Evolutionary conservation across 2,329 filamentous ascomycete species (phyloP), one percentile per base, ranked within the genome.

Genomic region (Sordariomycetes sp.): DNA sequence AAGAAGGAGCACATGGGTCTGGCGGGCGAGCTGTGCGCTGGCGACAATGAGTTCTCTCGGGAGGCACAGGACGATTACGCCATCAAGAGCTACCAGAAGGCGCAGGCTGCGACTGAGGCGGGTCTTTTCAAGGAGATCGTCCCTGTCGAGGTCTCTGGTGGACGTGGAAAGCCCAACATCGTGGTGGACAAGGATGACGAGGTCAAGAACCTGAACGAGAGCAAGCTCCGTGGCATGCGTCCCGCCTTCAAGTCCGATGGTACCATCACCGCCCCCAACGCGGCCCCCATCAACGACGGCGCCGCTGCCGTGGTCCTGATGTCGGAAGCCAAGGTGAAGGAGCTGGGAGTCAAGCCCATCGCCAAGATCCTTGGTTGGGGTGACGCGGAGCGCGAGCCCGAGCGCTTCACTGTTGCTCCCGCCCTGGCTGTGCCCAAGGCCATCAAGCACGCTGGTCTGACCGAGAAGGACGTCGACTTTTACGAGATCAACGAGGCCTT

Each of bases 401-500:
- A 82, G 66, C 92, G 92, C 59, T 98, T 98, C 75, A 98, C 92
- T 46, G 92, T 87, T 32, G 83, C 92, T 8, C 92, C 92, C 8
- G 76, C 92, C 15, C 75, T 96, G 37, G 92, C 92, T 45, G 93
- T 98, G 50, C 92, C 92, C 58, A 98, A 96, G 72, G 92, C 92
- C 38, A 76, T 98, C 54, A 87, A 90, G 72, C 90, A 98, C 64
- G 92, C 92, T 41, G 84, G 85, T 42, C 66, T 98, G 42, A 74
- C 77, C 37, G 72, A 79, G 47, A 76, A 81, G 43, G 72, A 85
- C 39, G 72, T 98, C 38, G 90, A 96, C 53, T 92, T 79, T 48
- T 98, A 92, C 61, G 92, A 98, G 72, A 95, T 98, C 72, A 98
- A 98, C 70, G 92, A 98, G 71, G 92, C 92, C 27, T 98, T 98